Percentiles rank a stretch among this genome's conserved stretches.
Evolutionary conservation across 2,329 filamentous ascomycete species (phyloP).

Genomic region (Exophiala sp.): DNA sequence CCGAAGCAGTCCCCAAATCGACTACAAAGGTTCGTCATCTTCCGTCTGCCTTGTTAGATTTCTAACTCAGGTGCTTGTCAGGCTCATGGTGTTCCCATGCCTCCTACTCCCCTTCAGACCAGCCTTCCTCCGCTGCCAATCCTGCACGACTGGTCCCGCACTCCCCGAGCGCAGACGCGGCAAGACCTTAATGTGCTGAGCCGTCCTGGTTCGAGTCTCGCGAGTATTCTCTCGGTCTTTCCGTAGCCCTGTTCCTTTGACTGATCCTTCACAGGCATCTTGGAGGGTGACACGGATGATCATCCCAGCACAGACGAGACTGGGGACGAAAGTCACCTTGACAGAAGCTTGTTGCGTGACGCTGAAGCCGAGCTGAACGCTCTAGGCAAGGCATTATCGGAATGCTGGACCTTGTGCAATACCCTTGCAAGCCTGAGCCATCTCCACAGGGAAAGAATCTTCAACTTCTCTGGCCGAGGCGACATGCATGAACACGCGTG

Average conservation of each 20-base stretch:
- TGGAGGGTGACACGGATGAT: slow-evolving; percentile 31
- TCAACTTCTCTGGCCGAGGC: slow-evolving; percentile 66
- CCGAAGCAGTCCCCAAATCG: slow-evolving; percentile 9
- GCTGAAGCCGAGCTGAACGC: slow-evolving; percentile 56
- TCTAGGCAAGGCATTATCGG: slow-evolving; percentile 69
- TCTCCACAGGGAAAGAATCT: slow-evolving; percentile 71
- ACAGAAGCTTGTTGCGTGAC: slow-evolving; percentile 38
- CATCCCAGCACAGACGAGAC: slow-evolving; percentile 29
- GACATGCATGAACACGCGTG: slow-evolving; percentile 83
- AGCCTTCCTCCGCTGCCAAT: slow-evolving; percentile 20
- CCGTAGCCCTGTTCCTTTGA: slow-evolving; percentile 48
- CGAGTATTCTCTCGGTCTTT: slow-evolving; percentile 32
- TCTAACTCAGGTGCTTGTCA: not conserved
- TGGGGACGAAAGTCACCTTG: slow-evolving; percentile 15
- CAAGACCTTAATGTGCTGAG: slow-evolving; percentile 29
- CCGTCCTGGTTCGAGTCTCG: slow-evolving; percentile 33
- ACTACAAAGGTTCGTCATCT: slow-evolving; percentile 6
- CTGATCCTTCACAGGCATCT: slow-evolving; percentile 29
- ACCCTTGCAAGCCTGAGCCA: slow-evolving; percentile 80
- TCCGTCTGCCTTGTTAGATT: not conserved
- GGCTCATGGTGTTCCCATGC: slow-evolving; percentile 19
- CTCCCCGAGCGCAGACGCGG: slow-evolving; percentile 29
- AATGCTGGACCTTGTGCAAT: slow-evolving; percentile 93
- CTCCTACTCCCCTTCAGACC: slow-evolving; percentile 28
- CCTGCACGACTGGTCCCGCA: slow-evolving; percentile 27